Percentiles rank a stretch among this genome's conserved stretches.
Conservation (phyloP, 331 rosid genomes). For the Quercus lobata region DNA sequence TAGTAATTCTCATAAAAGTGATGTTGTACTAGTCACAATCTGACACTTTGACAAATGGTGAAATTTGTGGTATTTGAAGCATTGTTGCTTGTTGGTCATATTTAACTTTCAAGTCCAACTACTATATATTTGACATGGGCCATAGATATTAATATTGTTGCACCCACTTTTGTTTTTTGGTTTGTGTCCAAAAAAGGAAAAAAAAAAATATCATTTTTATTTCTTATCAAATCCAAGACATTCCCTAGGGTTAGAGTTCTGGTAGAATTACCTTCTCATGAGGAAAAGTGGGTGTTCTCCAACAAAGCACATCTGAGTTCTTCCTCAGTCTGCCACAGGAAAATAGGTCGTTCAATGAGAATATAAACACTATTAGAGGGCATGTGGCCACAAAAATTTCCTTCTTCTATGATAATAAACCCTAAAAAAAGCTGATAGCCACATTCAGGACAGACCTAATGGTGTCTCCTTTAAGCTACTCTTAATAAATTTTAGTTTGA, state of each 20-base stretch:
- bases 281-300: conserved; percentile 31
- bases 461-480: background rate
- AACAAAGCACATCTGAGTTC: conserved; percentile 32
- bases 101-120: background rate
- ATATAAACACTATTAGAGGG: background rate
- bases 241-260: background rate
- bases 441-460: background rate
- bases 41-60: too few species aligned
- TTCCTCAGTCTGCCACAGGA: conserved; percentile 27
- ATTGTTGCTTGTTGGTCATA: too few species aligned
- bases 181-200: background rate
- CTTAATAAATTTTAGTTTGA: background rate
- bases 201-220: background rate
- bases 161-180: background rate
- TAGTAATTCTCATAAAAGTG: too few species aligned
- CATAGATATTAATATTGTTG: background rate
- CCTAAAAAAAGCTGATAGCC: background rate
- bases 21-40: too few species aligned
- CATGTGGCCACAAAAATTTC: background rate
- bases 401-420: background rate
- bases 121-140: background rate
- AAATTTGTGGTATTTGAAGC: too few species aligned
- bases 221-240: background rate
- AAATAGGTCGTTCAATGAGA: background rate
- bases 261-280: conserved; percentile 30